Evolutionary conservation across 495 filamentous ascomycete species (phyloP).

Genomic region (Cairneyella variabilis): DNA sequence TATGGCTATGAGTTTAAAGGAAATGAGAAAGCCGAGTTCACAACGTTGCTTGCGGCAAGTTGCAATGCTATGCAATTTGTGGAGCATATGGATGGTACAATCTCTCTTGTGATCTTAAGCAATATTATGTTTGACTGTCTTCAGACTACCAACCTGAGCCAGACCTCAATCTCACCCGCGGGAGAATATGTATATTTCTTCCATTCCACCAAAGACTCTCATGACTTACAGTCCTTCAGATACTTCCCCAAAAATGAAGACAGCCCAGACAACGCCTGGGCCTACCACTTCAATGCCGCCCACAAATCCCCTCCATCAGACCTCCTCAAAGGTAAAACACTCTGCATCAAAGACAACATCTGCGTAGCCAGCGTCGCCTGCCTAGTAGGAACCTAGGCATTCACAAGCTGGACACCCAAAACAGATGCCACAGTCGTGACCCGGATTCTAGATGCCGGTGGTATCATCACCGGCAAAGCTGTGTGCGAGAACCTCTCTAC

Average conservation of each 20-base stretch:
- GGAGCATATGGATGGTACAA: conserved; percentile 18
- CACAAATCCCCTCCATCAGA: conserved; percentile 15
- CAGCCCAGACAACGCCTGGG: conserved; percentile 41
- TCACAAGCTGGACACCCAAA: conserved; percentile 32
- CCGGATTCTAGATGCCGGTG: conserved; percentile 42
- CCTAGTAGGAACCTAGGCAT: conserved; percentile 22
- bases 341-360: conserved; percentile 27
- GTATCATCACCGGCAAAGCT: conserved; percentile 38
- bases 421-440: conserved; percentile 46
- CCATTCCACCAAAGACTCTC: no score
- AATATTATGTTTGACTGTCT: neutral
- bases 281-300: conserved; percentile 24
- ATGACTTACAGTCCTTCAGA: no score
- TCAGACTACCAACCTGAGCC: conserved; percentile 16
- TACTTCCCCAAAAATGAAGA: conserved; percentile 24
- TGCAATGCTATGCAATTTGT: conserved; percentile 21
- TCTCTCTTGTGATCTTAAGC: neutral
- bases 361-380: conserved; percentile 22
- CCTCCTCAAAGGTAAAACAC: conserved; percentile 19
- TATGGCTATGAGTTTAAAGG: conserved; percentile 18
- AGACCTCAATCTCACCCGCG: conserved; percentile 6
- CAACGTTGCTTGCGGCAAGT: conserved; percentile 14
- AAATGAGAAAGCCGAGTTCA: conserved; percentile 16
- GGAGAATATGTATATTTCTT: conserved; percentile 18
- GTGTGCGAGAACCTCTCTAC: conserved; percentile 42